Base-by-base conservation (phyloP, 306 rosid genomes). In the Vigna hirtella region DNA sequence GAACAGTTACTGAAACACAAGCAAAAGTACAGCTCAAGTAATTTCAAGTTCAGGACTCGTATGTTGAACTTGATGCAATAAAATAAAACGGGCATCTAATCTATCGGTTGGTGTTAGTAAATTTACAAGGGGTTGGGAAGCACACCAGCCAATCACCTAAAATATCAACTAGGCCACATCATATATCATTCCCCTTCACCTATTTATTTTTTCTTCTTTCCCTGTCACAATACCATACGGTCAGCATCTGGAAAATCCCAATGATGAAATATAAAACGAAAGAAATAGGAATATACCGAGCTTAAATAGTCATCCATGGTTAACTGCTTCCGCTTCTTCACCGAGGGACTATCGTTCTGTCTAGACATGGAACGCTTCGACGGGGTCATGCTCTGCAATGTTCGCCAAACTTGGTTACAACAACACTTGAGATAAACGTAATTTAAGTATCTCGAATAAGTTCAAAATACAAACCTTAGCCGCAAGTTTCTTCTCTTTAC, bases 401-500 rank as follows among this genome's bases (percentile, higher is more conserved):
- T 55, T 63, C 45, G 56, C 49, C 45, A 50, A 48, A 69, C 50
- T 36, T 55, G 7, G 26, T 12, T 61, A 40, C 73, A 45, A 65
- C 9, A 66, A 70, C 72, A 69, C 28, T 63, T 67, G 34, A 36
- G 14, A 45, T 7, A 47, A 45, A 77, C n/a, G 7, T 48, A 24
- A 80, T 13, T 15, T 14, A 47, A 73, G 58, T 62, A n/a, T 15
- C 47, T 42, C 47, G 0, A n/a, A 43, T 47, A 38, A 59, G 70
- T 28, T 38, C 49, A 64, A 62, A 51, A 45, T 47, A 47, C 52
- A 45, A 83, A 95, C 99, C 98, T 95, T 95, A 3, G 96, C 90
- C 5, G 98, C 99, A 70, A 92, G 98, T 85, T 95, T 95, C 92
- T 95, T 95, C 89, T 93, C 99, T 78, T 93, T 95, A 24, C 99